Evolutionary conservation across 2,329 filamentous ascomycete species (phyloP), one percentile per base, ranked within the genome.

Genomic region (Alternaria sp.): DNA sequence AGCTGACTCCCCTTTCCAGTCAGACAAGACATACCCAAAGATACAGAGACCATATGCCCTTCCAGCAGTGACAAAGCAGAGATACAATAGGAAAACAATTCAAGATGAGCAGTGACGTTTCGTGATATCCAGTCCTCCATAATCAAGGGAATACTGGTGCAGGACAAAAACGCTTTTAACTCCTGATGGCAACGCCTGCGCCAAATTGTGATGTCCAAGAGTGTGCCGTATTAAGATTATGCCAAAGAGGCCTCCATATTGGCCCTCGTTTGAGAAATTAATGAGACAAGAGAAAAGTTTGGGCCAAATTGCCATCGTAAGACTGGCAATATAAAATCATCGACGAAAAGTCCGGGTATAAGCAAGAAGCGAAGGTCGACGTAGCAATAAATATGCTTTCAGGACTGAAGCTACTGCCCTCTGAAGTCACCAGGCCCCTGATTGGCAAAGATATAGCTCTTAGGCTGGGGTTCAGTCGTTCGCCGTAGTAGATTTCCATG

Each of bases 371-470:
- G 43, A 41, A 50, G 43, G 52, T 44, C 27, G 27, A 49, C 30
- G 28, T 41, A 28, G 28, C 22, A 28, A 41, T 28, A 32, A 25
- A 28, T 27, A 34, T 50, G 46, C 46, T 38, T 52, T 41, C 25
- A 38, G 25, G 46, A 43, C 22, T 43, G 36, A 28, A 44, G 36
- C 43, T 54, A 65, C 43, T 63, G 57, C 28, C 36, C 60, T 16
- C 63, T 64, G 65, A 82, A 84, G 64, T 83, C 79, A 60, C 78
- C 74, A 1, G 82, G 81, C 10, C 79, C 79, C 58, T 82, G 80
- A 50, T 83, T 83, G 46, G 81, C 80, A 57, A 84, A 84, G 16
- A 81, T 81, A 65, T 82, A 84, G 59, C 76, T 82, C 71, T 83
- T 84, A 2, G 79, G 66, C 62, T 76, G 69, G n/a, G 72, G 69